Evolutionary conservation across 2,329 filamentous ascomycete genomes (phyloP).

Genomic region (Sarocladium brachiariae): DNA sequence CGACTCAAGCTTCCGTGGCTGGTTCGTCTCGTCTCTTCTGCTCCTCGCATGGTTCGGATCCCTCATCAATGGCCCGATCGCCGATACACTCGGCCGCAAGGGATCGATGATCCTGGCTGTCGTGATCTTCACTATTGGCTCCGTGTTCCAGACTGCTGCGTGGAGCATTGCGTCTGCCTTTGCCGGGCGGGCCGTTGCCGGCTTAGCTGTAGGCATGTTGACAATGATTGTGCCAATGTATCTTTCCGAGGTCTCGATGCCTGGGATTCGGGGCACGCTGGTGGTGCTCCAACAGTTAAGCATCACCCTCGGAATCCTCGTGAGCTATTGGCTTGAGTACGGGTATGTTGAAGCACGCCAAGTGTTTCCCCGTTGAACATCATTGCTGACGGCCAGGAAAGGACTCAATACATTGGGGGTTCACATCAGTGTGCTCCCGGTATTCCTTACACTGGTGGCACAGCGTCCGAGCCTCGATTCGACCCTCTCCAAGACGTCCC

Average conservation of each 20-base stretch:
- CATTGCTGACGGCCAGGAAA: slow-evolving; percentile 20
- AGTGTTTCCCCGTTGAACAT: background rate
- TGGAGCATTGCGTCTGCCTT: slow-evolving; percentile 33
- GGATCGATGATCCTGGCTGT: slow-evolving; percentile 29
- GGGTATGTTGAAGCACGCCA: slow-evolving; percentile 4
- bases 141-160: slow-evolving; percentile 36
- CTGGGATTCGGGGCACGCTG: slow-evolving; percentile 40
- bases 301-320: slow-evolving; percentile 35
- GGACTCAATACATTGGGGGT: slow-evolving; percentile 34
- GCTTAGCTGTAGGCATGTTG: slow-evolving; percentile 34
- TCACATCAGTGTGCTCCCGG: slow-evolving; percentile 39
- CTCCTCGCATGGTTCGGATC: slow-evolving; percentile 42
- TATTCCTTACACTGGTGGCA: slow-evolving; percentile 39
- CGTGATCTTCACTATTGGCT: slow-evolving; percentile 32
- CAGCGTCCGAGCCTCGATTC: slow-evolving; percentile 28
- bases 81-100: slow-evolving; percentile 27
- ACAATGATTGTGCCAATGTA: slow-evolving; percentile 35
- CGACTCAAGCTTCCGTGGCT: slow-evolving; percentile 42
- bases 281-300: slow-evolving; percentile 36
- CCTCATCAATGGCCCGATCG: slow-evolving; percentile 33
- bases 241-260: slow-evolving; percentile 41
- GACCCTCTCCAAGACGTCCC: slow-evolving; percentile 35
- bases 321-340: slow-evolving; percentile 33
- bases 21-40: slow-evolving; percentile 44
- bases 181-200: slow-evolving; percentile 35